Conservation (phyloP, 2,329 filamentous ascomycete species). For the Aspergillus terreus region DNA sequence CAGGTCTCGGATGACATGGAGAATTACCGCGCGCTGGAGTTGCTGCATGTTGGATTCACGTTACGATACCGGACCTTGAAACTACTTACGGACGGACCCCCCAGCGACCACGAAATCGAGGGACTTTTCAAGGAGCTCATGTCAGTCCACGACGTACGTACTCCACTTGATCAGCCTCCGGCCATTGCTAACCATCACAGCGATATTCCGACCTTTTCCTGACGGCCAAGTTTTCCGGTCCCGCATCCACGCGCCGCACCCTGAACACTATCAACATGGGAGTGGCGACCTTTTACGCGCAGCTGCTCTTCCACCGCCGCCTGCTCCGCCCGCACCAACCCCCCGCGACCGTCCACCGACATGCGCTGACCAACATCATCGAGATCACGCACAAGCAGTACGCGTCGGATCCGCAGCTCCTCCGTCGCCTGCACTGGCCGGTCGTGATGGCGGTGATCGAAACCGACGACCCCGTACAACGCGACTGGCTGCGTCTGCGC, state of each 20-base stretch:
- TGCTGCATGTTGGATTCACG: constrained; percentile 27
- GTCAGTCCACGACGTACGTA: constrained; percentile 22
- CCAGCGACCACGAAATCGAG: constrained; percentile 14
- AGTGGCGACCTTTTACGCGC: constrained; percentile 31
- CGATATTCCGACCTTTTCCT: constrained; percentile 35
- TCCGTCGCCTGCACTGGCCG: constrained; percentile 33
- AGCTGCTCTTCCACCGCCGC: constrained; percentile 30
- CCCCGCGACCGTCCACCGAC: constrained; percentile 22
- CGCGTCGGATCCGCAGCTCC: constrained; percentile 24
- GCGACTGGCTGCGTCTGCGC: constrained; percentile 29
- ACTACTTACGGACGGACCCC: constrained; percentile 19
- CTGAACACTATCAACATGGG: constrained; percentile 35
- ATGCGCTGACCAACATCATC: constrained; percentile 26
- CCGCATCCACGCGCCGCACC: constrained; percentile 28
- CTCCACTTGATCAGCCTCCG: too few species aligned
- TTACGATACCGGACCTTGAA: constrained; percentile 30
- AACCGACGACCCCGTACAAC: constrained; percentile 25
- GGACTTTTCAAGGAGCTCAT: constrained; percentile 23
- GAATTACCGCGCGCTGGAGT: constrained; percentile 33
- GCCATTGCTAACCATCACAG: constrained; percentile 13
- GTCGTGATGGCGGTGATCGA: constrained; percentile 33
- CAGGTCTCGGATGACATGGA: constrained; percentile 38
- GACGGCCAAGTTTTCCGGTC: constrained; percentile 29
- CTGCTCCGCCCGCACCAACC: constrained; percentile 21
- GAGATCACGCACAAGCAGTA: constrained; percentile 33